A percentile compares a stretch with the other conserved stretches of the same genome.
phyloP scores from a whole-genome alignment of 2,329 filamentous ascomycete genomes.

The Grosmannia huntii region DNA sequence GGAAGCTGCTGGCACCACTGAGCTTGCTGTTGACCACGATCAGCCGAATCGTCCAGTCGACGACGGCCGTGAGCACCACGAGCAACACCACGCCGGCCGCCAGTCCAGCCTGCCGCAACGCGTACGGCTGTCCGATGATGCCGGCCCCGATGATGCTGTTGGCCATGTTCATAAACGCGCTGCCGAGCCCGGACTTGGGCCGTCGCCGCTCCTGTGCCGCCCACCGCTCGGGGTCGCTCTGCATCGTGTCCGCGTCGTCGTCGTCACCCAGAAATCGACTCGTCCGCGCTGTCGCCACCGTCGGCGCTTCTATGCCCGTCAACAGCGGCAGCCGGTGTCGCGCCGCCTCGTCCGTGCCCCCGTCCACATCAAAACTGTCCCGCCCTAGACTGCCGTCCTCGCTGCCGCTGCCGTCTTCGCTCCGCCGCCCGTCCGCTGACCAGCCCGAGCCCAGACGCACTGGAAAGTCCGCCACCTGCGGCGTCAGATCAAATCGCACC shows the following conservation, averaged over 20 bases:
- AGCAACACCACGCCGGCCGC: slow-evolving; percentile 68
- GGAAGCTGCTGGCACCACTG: slow-evolving; percentile 85
- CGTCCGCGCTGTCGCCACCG: background rate
- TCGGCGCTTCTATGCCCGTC: slow-evolving; percentile 28
- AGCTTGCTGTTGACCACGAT: slow-evolving; percentile 98
- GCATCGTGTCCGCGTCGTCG: background rate
- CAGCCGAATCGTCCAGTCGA: slow-evolving; percentile 96
- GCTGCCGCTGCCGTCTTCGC: background rate
- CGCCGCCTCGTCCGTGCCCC: slow-evolving; percentile 17
- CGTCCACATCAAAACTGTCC: slow-evolving; percentile 2
- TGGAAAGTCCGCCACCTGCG: slow-evolving; percentile 24
- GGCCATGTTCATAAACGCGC: slow-evolving; percentile 99
- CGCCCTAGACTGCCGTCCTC: background rate
- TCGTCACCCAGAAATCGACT: background rate
- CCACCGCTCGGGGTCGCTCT: slow-evolving; percentile 26
- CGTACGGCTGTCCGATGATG: slow-evolving; percentile 81
- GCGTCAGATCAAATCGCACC: slow-evolving; percentile 57
- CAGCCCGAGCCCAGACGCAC: background rate
- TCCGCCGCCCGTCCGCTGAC: background rate
- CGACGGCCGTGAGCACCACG: slow-evolving; percentile 62
- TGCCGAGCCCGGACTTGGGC: slow-evolving; percentile 73
- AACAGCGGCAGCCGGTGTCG: slow-evolving; percentile 56
- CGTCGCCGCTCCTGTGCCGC: slow-evolving; percentile 44
- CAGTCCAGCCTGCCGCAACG: slow-evolving; percentile 85
- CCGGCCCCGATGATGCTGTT: slow-evolving; percentile 86